Percentiles rank a stretch among this genome's conserved stretches.
phyloP scores from a whole-genome alignment of 163 green algal species.

The Coccomyxa subellipsoidea region DNA sequence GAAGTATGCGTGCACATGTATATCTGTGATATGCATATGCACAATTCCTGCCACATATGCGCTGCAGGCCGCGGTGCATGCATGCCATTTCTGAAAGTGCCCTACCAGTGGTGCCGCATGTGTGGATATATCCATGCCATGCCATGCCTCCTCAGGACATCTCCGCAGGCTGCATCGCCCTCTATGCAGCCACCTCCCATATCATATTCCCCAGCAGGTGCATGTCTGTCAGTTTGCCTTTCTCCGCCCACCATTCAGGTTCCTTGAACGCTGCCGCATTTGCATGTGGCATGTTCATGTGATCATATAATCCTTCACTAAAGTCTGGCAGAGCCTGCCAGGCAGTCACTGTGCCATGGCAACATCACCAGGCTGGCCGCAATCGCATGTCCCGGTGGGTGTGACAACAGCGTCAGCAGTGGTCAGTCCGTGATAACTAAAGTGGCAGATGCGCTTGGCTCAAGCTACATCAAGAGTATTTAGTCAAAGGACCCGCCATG shows the following conservation, averaged over 20 bases:
- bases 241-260: background rate
- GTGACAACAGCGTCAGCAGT: background rate
- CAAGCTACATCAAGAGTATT: no score
- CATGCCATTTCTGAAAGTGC: background rate
- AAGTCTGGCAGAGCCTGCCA: background rate
- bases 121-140: no score
- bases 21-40: no score
- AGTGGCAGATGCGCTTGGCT: background rate
- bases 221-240: background rate
- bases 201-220: no score
- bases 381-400: background rate
- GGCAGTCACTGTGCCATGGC: background rate
- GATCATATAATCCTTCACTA: background rate
- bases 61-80: background rate
- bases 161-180: no score
- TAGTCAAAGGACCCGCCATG: background rate
- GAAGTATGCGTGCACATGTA: no score
- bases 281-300: background rate
- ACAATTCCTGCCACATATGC: no score
- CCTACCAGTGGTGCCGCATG: background rate
- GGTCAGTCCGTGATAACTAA: background rate
- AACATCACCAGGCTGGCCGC: background rate
- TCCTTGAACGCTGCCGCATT: background rate
- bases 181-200: no score
- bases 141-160: no score